phyloP scores from a whole-genome alignment of 768 basidiomycete species.

The Leucocoprinus birnbaumii region DNA sequence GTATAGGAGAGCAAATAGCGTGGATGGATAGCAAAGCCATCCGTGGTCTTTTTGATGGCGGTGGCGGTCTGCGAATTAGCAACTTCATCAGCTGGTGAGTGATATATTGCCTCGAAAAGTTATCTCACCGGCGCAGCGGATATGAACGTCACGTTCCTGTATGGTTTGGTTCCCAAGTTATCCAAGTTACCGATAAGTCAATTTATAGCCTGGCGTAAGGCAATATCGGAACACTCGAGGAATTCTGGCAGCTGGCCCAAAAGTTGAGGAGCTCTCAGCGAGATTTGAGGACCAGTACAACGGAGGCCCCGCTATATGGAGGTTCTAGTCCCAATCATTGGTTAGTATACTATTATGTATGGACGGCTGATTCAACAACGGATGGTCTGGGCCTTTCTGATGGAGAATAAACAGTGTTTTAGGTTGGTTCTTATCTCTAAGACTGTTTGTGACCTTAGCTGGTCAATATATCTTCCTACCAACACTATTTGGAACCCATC shows the following conservation, averaged over 20 bases:
- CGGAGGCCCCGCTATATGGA: conserved; percentile 59
- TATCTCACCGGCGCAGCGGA: too few species aligned
- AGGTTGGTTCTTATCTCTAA: too few species aligned
- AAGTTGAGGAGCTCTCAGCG: conserved; percentile 51
- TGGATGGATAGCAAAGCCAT: conserved; percentile 64
- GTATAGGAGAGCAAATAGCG: too few species aligned
- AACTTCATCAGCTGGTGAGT: conserved; percentile 66
- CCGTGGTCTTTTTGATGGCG: conserved; percentile 57
- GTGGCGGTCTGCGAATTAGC: conserved; percentile 54
- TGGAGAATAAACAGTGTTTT: too few species aligned
- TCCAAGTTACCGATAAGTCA: conserved; percentile 34
- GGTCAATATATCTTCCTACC: too few species aligned
- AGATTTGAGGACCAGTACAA: conserved; percentile 59
- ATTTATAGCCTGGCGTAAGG: conserved; percentile 65
- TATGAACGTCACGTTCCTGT: neutral
- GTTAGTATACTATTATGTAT: too few species aligned
- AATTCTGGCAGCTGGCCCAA: conserved; percentile 41
- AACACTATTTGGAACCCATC: too few species aligned
- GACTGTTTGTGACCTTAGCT: too few species aligned
- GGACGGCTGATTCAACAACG: too few species aligned
- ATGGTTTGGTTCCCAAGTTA: conserved; percentile 13
- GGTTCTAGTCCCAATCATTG: neutral
- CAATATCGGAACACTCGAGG: conserved; percentile 55
- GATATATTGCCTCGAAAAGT: too few species aligned
- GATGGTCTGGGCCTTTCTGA: too few species aligned